These are phyloP conservation scores for Metschnikowia similis DNA, from an alignment of 805 yeast genomes.

Conservation along the genomic window DNA sequence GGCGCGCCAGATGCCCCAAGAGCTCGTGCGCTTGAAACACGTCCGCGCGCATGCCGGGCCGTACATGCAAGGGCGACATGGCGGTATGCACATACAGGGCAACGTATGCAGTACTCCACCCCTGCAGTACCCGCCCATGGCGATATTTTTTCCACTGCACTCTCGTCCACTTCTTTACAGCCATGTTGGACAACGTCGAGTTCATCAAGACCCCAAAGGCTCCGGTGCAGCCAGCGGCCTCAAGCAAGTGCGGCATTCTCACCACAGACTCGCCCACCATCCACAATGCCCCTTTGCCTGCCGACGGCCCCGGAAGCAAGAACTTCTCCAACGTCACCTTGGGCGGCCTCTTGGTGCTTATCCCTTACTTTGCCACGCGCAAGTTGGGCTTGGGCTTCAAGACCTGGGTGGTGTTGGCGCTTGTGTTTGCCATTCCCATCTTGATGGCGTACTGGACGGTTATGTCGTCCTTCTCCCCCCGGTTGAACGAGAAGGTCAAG, in stretches of 20 bases:
- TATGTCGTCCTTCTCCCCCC: slow-evolving; percentile 71
- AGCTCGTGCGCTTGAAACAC: no score
- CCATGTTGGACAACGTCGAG: slow-evolving; percentile 42
- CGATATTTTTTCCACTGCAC: background rate
- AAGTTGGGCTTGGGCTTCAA: slow-evolving; percentile 68
- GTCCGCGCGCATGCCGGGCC: no score
- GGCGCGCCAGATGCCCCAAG: no score
- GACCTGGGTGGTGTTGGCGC: slow-evolving; percentile 57
- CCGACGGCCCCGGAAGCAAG: slow-evolving; percentile 85
- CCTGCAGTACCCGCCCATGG: slow-evolving; percentile 1
- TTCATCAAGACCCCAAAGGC: slow-evolving; percentile 61
- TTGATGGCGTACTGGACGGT: slow-evolving; percentile 81
- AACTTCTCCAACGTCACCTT: slow-evolving; percentile 64
- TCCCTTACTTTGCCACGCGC: slow-evolving; percentile 62
- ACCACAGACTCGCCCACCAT: slow-evolving; percentile 59
- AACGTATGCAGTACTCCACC: no score
- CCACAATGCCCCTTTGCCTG: slow-evolving; percentile 82
- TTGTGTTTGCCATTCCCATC: slow-evolving; percentile 61
- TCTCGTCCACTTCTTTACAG: background rate
- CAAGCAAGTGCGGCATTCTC: slow-evolving; percentile 31
- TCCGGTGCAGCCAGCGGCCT: slow-evolving; percentile 28
- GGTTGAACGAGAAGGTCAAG: slow-evolving; percentile 71
- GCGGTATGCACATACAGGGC: no score
- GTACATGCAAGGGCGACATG: no score
- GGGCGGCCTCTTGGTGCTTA: slow-evolving; percentile 43